phyloP scores from a whole-genome alignment of 2,329 filamentous ascomycete species.

The Teratosphaeria zuluensis region DNA sequence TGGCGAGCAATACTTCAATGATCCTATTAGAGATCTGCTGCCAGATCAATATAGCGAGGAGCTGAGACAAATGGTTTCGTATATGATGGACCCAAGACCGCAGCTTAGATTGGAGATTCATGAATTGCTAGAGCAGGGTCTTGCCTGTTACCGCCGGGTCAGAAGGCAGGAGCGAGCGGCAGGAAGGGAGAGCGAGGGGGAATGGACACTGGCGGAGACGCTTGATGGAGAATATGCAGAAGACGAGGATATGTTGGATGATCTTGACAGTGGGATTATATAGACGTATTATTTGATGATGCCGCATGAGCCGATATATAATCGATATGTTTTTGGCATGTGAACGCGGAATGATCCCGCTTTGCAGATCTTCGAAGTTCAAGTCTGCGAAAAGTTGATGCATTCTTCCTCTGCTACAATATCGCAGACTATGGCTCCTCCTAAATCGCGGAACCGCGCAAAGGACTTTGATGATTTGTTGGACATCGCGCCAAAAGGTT shows the following conservation, averaged over 20 bases:
- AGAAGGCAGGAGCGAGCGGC: not conserved
- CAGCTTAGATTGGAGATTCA: not conserved
- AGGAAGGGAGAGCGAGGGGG: not conserved
- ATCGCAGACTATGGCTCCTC: conserved; percentile 14
- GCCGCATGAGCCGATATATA: not conserved
- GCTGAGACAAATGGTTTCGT: not conserved
- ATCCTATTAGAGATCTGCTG: not conserved
- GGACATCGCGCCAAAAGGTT: conserved; percentile 21
- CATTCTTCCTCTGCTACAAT: not conserved
- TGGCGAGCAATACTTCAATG: not conserved
- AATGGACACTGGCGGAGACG: not conserved
- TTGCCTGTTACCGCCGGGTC: not conserved
- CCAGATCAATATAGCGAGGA: not conserved
- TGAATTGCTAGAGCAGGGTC: not conserved
- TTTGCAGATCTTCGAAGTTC: not conserved
- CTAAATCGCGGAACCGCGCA: conserved; percentile 19
- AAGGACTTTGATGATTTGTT: conserved; percentile 21
- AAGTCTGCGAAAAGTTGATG: not conserved
- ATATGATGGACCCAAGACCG: not conserved
- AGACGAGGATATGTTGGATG: not conserved
- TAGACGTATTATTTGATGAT: not conserved
- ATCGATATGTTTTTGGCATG: not conserved
- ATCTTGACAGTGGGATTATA: not conserved
- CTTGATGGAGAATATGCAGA: not conserved
- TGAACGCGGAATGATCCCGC: not conserved